phyloP scores from a whole-genome alignment of 148 eudicot species.

The Rhododendron molle region DNA sequence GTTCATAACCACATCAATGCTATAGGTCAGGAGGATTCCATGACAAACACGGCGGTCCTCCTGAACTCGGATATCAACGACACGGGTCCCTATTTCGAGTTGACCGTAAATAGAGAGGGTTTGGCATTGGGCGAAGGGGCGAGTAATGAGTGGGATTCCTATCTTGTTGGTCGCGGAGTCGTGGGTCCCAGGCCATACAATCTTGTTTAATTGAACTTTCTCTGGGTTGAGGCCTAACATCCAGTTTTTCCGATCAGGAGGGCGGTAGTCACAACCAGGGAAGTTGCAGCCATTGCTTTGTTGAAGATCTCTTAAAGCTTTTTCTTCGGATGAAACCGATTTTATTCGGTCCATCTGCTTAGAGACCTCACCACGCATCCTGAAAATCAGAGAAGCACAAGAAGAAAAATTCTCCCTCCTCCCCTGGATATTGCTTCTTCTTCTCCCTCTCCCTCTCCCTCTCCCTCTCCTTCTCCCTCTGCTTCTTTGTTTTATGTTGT shows the following conservation, averaged over 20 bases:
- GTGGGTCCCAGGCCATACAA: conserved; percentile 92
- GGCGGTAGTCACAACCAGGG: conserved; percentile 64
- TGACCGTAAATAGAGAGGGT: conserved; percentile 70
- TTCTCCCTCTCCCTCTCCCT: neutral
- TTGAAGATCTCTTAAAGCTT: conserved; percentile 44
- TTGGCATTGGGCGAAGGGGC: conserved; percentile 93
- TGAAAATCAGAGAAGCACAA: conserved; percentile 9
- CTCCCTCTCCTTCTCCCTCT: neutral
- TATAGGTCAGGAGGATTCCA: conserved; percentile 61
- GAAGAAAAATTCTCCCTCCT: neutral
- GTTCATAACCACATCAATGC: conserved; percentile 61
- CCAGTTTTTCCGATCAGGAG: conserved; percentile 77
- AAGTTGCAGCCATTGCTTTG: conserved; percentile 46
- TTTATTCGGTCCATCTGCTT: conserved; percentile 50
- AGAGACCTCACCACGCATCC: conserved; percentile 68
- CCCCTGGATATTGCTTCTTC: no score
- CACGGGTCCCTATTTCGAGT: conserved; percentile 59
- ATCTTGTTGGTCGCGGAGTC: conserved; percentile 85
- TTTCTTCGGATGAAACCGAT: conserved; percentile 41
- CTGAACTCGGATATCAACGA: conserved; percentile 72
- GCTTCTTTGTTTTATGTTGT: neutral
- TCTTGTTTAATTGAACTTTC: conserved; percentile 48
- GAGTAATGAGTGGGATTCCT: conserved; percentile 61
- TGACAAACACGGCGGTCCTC: conserved; percentile 79
- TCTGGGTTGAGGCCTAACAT: conserved; percentile 61